Conservation (phyloP, 768 basidiomycete genomes). For the Lactarius vividus region DNA sequence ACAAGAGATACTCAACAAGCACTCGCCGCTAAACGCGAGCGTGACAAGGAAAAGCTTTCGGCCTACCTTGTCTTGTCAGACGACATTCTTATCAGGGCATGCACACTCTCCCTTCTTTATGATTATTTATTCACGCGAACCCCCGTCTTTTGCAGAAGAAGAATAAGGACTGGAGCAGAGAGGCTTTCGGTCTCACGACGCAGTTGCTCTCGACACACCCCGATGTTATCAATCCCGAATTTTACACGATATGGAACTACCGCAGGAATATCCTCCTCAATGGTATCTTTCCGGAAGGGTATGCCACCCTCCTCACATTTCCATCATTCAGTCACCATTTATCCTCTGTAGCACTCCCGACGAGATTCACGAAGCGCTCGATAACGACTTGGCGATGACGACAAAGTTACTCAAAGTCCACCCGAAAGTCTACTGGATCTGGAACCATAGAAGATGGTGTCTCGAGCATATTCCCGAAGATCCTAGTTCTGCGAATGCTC, state of each 20-base stretch:
- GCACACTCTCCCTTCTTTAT: conserved; percentile 31
- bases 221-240: conserved; percentile 73
- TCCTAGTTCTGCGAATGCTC: conserved; percentile 49
- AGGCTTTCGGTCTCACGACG: conserved; percentile 78
- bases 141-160: conserved; percentile 55
- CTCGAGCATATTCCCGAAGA: conserved; percentile 80
- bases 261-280: conserved; percentile 73
- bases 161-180: conserved; percentile 59
- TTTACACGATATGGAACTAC: conserved; percentile 97
- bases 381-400: conserved; percentile 77
- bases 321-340: conserved; percentile 11
- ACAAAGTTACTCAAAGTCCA: conserved; percentile 75
- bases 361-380: conserved; percentile 60
- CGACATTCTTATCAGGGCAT: conserved; percentile 62
- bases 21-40: conserved; percentile 61
- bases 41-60: conserved; percentile 72
- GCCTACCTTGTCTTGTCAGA: conserved; percentile 69
- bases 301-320: conserved; percentile 20
- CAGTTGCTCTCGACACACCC: conserved; percentile 57
- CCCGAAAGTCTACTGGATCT: conserved; percentile 98
- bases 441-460: conserved; percentile 98
- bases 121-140: conserved; percentile 9
- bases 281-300: conserved; percentile 71
- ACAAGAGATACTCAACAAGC: conserved; percentile 55
- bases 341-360: conserved; percentile 50